These are phyloP conservation scores for Podochytrium sp. DNA, from an alignment of 192 early-diverging fungal genomes.

Conservation along the genomic window DNA sequence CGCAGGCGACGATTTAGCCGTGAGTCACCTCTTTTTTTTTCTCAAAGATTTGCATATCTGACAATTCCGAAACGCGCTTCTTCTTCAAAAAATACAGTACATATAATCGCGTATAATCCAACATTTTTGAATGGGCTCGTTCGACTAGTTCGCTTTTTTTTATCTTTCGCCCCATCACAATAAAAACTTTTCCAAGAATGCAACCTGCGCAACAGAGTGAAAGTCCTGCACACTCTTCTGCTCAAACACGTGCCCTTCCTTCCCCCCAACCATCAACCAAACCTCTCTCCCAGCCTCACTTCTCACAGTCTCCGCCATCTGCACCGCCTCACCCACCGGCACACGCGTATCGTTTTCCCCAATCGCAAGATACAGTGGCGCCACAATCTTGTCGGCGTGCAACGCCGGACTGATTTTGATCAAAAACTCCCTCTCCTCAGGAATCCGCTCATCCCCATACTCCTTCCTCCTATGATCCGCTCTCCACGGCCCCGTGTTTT, in stretches of 20 bases:
- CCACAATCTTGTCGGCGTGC: conserved; percentile 18
- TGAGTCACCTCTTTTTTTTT: too few relatives aligned
- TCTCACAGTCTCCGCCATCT: conserved; percentile 9
- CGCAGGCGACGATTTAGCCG: too few relatives aligned
- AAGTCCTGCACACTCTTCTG: conserved; percentile 28
- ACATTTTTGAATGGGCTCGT: too few relatives aligned
- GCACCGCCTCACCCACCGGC: conserved; percentile 17
- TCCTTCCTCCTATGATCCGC: conserved; percentile 14
- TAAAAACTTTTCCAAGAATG: conserved; percentile 5
- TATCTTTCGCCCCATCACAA: neutral
- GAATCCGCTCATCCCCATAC: conserved; percentile 27
- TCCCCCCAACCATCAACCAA: conserved; percentile 22
- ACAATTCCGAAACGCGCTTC: too few relatives aligned
- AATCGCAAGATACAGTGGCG: conserved; percentile 13
- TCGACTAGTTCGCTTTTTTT: too few relatives aligned
- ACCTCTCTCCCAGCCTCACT: neutral
- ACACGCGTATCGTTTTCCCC: conserved; percentile 29
- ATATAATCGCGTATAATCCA: too few relatives aligned
- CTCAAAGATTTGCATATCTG: too few relatives aligned
- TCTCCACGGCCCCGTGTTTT: conserved; percentile 17
- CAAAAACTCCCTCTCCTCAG: conserved; percentile 21
- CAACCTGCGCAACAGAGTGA: neutral
- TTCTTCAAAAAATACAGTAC: too few relatives aligned
- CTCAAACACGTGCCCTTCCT: conserved; percentile 27
- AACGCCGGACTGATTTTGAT: conserved; percentile 7